A percentile compares a stretch with the other conserved stretches of the same genome.
Conservation (phyloP, 176 grass and related monocot species). For the Themeda triandra region DNA sequence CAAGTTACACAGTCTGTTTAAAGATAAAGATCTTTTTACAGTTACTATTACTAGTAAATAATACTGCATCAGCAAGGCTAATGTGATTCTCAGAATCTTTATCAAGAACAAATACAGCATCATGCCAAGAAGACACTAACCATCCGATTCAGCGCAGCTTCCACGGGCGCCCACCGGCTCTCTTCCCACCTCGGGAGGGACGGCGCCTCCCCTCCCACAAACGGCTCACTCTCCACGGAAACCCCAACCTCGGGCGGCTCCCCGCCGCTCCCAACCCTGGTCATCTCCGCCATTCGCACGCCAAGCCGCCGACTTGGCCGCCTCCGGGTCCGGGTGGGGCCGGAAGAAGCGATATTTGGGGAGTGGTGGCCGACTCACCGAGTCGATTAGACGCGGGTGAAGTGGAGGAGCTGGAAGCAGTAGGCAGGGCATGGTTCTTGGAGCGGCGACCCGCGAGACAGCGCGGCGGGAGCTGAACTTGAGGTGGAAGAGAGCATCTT, state of each 20-base stretch:
- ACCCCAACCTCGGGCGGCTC: slow-evolving; percentile 12
- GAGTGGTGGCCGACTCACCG: neutral
- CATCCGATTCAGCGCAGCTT: slow-evolving; percentile 37
- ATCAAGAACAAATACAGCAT: neutral
- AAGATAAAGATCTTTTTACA: neutral
- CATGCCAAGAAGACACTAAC: slow-evolving; percentile 26
- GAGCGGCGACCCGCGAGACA: neutral
- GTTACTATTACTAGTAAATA: neutral
- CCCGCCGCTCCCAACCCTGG: slow-evolving; percentile 12
- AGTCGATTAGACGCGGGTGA: neutral
- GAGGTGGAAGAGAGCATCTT: slow-evolving; percentile 23
- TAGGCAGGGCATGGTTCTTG: slow-evolving; percentile 32
- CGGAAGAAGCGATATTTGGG: slow-evolving; percentile 10
- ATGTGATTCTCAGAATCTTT: neutral
- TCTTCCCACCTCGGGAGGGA: neutral
- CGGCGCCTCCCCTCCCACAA: slow-evolving; percentile 26
- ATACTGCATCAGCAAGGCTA: neutral
- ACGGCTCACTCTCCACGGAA: slow-evolving; percentile 28
- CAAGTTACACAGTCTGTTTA: neutral
- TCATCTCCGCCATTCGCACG: slow-evolving; percentile 39
- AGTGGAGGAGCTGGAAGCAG: neutral
- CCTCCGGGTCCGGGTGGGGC: neutral
- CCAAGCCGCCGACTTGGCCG: slow-evolving; percentile 7
- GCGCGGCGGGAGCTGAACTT: neutral
- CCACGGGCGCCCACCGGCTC: slow-evolving; percentile 13